Evolutionary conservation across 1,284 basidiomycete species (phyloP), one percentile per base, ranked within the genome.

Genomic region (Ustilago nuda): DNA sequence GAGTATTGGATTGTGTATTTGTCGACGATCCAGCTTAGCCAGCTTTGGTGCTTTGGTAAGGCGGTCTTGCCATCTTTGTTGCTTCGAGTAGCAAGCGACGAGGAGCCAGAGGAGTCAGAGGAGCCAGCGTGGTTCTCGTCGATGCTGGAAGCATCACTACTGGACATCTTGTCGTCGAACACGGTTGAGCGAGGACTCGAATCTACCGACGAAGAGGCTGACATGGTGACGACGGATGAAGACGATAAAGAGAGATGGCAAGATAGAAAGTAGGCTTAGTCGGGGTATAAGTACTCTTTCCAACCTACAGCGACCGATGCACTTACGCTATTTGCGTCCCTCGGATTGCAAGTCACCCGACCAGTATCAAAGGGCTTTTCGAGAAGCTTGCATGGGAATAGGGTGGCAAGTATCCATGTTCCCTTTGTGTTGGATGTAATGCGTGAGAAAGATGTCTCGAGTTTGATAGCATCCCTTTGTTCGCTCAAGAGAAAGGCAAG

Each of bases 1-100:
- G 45, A 36, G 50, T 78, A 70, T 32, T 73, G 75, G 3, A 52
- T 58, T 13, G 66, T 63, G 30, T 69, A 76, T 55, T 71, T 68
- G 56, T 72, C 70, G 8, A 36, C 15, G 7, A 64, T 39, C 70
- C 70, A 67, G 3, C n/a, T 23, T 0, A 60, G 39, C 60, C 64
- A 72, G 5, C 60, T 52, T 37, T 55, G 23, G 23, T 27, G 69
- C 6, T 57, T 27, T 4, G 57, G 5, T 46, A n/a, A 23, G 48
- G n/a, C 11, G 43, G 7, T 23, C 43, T 45, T 5, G 7, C 52
- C 30, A 66, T 66, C 51, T 46, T 50, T 0, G 64, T 63, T 15
- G 54, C 53, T 32, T 32, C 45, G 17, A 27, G 23, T 27, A 27
- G 23, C 32, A 35, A 30, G 41, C 43, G 4, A 50, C 11, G 11